These are phyloP conservation scores for Pseudocercospora eumusae DNA, from an alignment of 2,329 filamentous ascomycete genomes.

Conservation along the genomic window DNA sequence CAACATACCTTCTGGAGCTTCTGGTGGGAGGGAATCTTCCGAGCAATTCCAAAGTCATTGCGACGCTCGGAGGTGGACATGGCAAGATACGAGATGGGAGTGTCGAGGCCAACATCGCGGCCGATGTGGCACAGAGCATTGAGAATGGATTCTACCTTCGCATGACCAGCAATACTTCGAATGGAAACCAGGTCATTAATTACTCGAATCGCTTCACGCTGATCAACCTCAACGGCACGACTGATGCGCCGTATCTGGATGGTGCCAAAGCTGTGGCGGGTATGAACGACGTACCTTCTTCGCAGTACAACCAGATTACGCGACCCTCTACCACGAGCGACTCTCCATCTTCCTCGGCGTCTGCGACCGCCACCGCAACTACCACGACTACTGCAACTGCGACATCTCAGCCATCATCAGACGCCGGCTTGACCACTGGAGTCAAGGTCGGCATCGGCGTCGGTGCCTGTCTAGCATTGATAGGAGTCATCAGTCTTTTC, in stretches of 20 bases:
- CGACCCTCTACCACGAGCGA: conserved; percentile 1
- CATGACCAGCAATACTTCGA: conserved; percentile 28
- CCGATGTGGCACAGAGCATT: conserved; percentile 24
- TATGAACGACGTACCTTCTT: conserved; percentile 23
- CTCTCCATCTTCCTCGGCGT: conserved; percentile 3
- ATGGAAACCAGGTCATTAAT: conserved; percentile 51
- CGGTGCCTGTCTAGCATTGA: conserved; percentile 15
- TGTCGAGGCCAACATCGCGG: conserved; percentile 18
- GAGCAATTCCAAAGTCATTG: conserved; percentile 24
- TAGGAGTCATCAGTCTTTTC: conserved; percentile 16
- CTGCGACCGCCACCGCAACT: conserved; percentile 4
- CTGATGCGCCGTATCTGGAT: conserved; percentile 46
- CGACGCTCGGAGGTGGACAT: conserved; percentile 23
- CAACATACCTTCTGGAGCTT: conserved; percentile 24
- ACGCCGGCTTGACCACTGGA: background rate
- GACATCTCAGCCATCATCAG: background rate
- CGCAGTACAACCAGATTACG: conserved; percentile 26
- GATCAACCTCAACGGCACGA: conserved; percentile 62
- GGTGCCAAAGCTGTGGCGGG: conserved; percentile 25
- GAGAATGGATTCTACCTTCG: conserved; percentile 32
- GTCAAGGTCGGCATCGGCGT: conserved; percentile 15
- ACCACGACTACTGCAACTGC: conserved; percentile 14
- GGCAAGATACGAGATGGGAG: conserved; percentile 17
- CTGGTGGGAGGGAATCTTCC: conserved; percentile 28
- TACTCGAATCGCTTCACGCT: conserved; percentile 65